Base-by-base conservation (phyloP, 192 early-diverging fungal genomes). In the Rhizophagus clarus region DNA sequence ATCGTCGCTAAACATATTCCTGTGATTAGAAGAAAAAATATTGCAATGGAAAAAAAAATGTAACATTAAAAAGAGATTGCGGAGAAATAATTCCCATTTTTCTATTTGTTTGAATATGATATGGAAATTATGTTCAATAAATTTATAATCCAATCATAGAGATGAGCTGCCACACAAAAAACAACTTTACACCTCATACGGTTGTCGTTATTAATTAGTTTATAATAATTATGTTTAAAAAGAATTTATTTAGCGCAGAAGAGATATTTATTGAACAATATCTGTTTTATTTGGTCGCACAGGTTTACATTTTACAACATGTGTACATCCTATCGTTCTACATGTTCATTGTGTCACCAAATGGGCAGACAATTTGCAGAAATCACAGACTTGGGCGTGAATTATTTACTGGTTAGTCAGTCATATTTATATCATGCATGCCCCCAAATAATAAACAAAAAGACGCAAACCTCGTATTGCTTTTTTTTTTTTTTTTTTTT, bases 401-500 rank as follows among this genome's bases (percentile, higher is more conserved):
- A 66, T 66, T 66, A 66, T 31, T 66, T 66, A 66, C 64, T 66
- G 26, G 28, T 24, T 31, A 66, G 29, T 66, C 26, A 31, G 64
- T 66, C 64, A 66, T 66, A 66, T 66, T 66, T 66, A 66, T 66
- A 66, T 66, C 64, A 66, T 66, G 64, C 64, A 66, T 66, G 2
- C 64, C 29, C 61, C 64, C 64, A 66, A 66, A 66, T 66, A 66
- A 66, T 66, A 66, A 66, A 31, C 26, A 66, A 31, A 26, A 66
- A 31, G 22, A 26, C 9, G 61, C 22, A 62, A 26, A 62, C 22
- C 26, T 62, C 61, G 22, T 7, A 62, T 62, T 34, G 1, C 1
- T 28, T 22, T 24, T n/a, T n/a, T n/a, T n/a, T n/a, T n/a, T n/a
- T n/a, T n/a, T n/a, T 20, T 26, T 26, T 62, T 62, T 20, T 26